A percentile compares a stretch with the other conserved stretches of the same genome.
phyloP scores from a whole-genome alignment of 1,284 basidiomycete genomes.

The Stereum hirsutum region DNA sequence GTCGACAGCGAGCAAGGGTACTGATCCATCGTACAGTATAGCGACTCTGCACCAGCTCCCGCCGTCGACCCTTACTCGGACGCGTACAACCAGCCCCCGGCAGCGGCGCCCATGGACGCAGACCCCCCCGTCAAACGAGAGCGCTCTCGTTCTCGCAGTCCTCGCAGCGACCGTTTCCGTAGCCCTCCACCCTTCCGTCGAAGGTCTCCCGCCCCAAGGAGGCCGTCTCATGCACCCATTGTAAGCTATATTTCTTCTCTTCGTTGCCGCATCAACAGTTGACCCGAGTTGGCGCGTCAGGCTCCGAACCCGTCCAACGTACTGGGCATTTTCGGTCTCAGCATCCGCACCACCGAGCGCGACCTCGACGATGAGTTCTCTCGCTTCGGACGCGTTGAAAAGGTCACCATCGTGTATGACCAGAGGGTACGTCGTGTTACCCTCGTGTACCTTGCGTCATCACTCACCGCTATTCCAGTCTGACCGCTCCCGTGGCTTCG shows the following conservation, averaged over 20 bases:
- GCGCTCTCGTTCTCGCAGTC: conserved; percentile 68
- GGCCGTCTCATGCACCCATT: conserved; percentile 63
- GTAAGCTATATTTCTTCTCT: conserved; percentile 33
- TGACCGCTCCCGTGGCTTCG: conserved; percentile 94
- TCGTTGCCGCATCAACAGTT: conserved; percentile 2
- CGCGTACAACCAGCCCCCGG: conserved; percentile 57
- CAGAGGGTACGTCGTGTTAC: conserved; percentile 64
- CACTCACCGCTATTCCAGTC: conserved; percentile 42
- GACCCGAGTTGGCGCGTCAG: conserved; percentile 26
- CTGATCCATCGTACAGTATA: conserved; percentile 58
- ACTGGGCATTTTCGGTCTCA: conserved; percentile 93
- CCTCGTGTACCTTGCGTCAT: conserved; percentile 9
- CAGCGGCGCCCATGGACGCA: conserved; percentile 27
- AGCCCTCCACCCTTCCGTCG: conserved; percentile 32
- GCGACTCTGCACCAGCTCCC: conserved; percentile 43
- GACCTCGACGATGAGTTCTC: conserved; percentile 93
- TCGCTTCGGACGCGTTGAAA: conserved; percentile 85
- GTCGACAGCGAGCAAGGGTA: no score
- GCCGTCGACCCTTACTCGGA: conserved; percentile 76
- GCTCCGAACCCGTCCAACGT: conserved; percentile 82
- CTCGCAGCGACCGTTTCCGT: conserved; percentile 39
- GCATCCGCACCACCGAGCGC: conserved; percentile 88
- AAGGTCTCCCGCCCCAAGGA: conserved; percentile 40
- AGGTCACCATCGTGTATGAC: conserved; percentile 98
- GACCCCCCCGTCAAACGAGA: conserved; percentile 44